Base-by-base conservation (phyloP, 768 basidiomycete genomes). In the Phylloporus scabripes region DNA sequence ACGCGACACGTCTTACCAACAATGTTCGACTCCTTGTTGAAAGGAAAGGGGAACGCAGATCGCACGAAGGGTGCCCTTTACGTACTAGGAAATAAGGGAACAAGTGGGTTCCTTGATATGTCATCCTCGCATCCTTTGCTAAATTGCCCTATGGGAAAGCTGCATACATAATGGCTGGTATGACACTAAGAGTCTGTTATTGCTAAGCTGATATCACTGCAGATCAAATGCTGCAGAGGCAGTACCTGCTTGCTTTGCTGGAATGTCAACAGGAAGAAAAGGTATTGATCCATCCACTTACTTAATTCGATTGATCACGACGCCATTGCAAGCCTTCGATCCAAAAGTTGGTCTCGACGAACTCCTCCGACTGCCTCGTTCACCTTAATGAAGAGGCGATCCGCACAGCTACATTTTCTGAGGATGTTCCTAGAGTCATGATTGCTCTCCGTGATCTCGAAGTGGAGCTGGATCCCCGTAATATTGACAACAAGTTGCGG, bases 1-100 rank as follows among this genome's bases (percentile, higher is more conserved):
- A 87, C 84, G 24, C 75, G 81, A 59, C 78, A 79, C 53, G 73
- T 78, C 38, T 71, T 87, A 24, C 82, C 85, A 5, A 65, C 70
- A 18, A 66, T 87, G 40, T 81, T 83, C 58, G 72, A 75, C 50
- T 80, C 84, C 5, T 67, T 90, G 42, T 67, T 68, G 48, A 85
- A 81, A 59, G 92, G 88, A 4, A 85, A 81, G 60, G 92, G 87
- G 6, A 83, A 94, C 60, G 87, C 92, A 9, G 93, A 98, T 66
- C 77, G 86, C 21, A 94, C 96, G 83, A 98, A 98, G 70, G 95
- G 95, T 7, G 92, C 91, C 15, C 72, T 95, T 34, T 93, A 92
- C 62, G 74, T 88, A 17, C 67, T 90, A 9, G 81, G 81, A 70
- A 82, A 84, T 58, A 87, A 85, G 65, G 82, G 79, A 26, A 82